Evolutionary conservation across 805 yeast species (phyloP), one percentile per base, ranked within the genome.

Genomic region (Spencermartinsiella europaea): DNA sequence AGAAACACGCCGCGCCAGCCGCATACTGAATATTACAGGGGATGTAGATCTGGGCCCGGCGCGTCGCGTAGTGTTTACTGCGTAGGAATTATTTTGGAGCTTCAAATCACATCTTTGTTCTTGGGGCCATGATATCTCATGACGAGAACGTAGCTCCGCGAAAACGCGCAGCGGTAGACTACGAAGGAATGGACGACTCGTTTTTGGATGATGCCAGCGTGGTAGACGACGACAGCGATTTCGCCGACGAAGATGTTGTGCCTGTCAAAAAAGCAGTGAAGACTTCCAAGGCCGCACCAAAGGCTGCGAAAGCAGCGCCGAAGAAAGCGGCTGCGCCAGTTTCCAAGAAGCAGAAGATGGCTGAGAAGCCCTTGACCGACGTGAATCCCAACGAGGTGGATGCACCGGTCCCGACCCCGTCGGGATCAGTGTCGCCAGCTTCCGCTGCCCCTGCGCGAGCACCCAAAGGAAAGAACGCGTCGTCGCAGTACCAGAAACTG

Each of bases 401-500:
- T 20, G 35, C 36, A 47, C 35, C 16, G 40, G 46, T 38, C 22
- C 31, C 42, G 39, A 31, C 27, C 33, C 38, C 34, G 42, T 27
- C n/a, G 31, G 21, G 43, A 12, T n/a, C 36, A 8, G 21, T 34
- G 10, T 35, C 34, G 8, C 28, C 34, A 5, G 40, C 38, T 2
- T 17, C 40, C 10, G 31, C 21, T 3, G 21, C 44, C 3, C 34
- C 33, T 15, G 17, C 8, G n/a, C 4, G 12, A 16, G 16, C 27
- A 42, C 10, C 22, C 14, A 40, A 38, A 12, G 47, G 45, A 48
- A 75, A 74, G 54, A 60, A 70, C 46, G 76, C 80, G 51, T 68
- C 81, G 46, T 85, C 84, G 44, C 89, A 86, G 58, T 93, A 93
- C 69, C 98, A 91, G 67, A 87, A 86, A 70, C 80, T 93, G 40